These are phyloP conservation scores for Cynanchum wilfordii DNA, from an alignment of 257 asterid species.

Conservation along the genomic window DNA sequence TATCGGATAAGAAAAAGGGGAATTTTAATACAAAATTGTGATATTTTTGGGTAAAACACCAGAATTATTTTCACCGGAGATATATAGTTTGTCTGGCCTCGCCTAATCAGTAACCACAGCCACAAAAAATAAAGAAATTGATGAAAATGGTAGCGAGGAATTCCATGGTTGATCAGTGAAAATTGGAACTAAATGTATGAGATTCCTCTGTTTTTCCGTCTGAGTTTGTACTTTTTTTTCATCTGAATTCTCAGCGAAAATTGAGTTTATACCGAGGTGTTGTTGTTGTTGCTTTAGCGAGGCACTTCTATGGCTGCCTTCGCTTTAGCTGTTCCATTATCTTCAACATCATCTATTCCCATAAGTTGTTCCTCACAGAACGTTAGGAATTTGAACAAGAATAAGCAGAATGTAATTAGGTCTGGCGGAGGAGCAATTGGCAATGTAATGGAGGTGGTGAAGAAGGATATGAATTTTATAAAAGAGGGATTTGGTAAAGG, in stretches of 20 bases:
- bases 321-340: conserved; percentile 13
- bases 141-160: background rate
- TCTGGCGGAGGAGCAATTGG: conserved; percentile 34
- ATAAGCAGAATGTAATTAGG: conserved; percentile 25
- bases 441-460: conserved; percentile 51
- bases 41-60: too few relatives aligned
- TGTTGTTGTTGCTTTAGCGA: background rate
- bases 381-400: conserved; percentile 19
- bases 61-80: background rate
- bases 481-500: conserved; percentile 53
- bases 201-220: background rate
- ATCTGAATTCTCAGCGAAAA: background rate
- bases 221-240: background rate
- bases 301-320: conserved; percentile 19
- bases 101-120: background rate
- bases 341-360: conserved; percentile 25
- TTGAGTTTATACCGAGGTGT: background rate
- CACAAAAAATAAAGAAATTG: background rate
- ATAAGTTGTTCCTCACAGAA: conserved; percentile 23
- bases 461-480: conserved; percentile 49
- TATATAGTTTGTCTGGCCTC: background rate
- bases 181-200: background rate
- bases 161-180: background rate
- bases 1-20: too few relatives aligned
- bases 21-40: too few relatives aligned